phyloP scores from a whole-genome alignment of 1,284 basidiomycete species.

The Rhodotorula sp. region DNA sequence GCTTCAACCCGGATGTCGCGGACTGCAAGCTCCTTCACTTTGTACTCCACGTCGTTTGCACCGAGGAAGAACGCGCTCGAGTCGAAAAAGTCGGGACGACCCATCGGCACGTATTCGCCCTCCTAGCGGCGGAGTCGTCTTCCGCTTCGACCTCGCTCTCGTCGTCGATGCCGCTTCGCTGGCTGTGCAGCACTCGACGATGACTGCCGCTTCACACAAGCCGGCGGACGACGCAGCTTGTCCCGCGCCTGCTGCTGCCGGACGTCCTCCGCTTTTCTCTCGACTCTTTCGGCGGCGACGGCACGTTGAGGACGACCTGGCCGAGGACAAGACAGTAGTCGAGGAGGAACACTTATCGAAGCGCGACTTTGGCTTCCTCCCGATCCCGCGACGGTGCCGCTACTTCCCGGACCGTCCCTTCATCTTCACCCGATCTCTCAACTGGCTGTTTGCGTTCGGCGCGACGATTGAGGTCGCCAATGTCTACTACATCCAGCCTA shows the following conservation, averaged over 20 bases:
- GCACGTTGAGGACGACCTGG: neutral
- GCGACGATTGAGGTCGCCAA: constrained; percentile 62
- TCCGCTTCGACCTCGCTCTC: neutral
- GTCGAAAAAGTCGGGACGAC: too few species aligned
- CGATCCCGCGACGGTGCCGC: constrained; percentile 62
- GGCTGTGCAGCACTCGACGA: too few species aligned
- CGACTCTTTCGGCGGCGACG: neutral
- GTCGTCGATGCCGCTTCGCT: too few species aligned
- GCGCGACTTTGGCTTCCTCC: constrained; percentile 62
- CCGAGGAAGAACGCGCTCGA: too few species aligned
- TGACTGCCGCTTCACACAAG: neutral
- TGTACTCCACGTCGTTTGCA: too few species aligned
- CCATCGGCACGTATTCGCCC: too few species aligned
- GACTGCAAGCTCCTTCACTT: too few species aligned
- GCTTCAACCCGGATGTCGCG: too few species aligned
- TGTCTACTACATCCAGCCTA: constrained; percentile 68
- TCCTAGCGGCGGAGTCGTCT: neutral
- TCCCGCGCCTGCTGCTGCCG: neutral
- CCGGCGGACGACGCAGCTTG: too few species aligned
- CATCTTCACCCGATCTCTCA: constrained; percentile 61
- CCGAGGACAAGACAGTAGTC: too few species aligned
- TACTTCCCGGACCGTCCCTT: constrained; percentile 61
- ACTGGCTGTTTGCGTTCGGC: constrained; percentile 62
- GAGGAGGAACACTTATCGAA: neutral
- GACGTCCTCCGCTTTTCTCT: neutral